A percentile compares a stretch with the other conserved stretches of the same genome.
These are phyloP conservation scores for Austropuccinia psidii DNA, from an alignment of 1,284 basidiomycete genomes.

Conservation along the genomic window DNA sequence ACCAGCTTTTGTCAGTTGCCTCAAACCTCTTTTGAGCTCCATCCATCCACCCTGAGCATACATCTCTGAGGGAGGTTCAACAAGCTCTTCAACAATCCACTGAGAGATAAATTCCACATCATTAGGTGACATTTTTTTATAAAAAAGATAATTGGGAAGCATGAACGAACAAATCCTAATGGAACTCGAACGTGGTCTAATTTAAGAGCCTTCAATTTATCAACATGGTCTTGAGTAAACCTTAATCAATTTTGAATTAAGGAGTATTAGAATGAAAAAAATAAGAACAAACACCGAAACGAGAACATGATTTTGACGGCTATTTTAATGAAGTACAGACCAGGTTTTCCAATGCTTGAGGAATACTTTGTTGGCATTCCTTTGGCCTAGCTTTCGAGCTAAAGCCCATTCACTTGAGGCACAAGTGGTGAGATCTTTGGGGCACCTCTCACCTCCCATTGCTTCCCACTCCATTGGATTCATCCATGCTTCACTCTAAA, in stretches of 20 bases:
- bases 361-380: slow-evolving; percentile 58
- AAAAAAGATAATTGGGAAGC: background rate
- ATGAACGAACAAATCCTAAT: slow-evolving; percentile 55
- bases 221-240: slow-evolving; percentile 61
- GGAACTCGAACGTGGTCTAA: slow-evolving; percentile 69
- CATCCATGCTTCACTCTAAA: slow-evolving; percentile 58
- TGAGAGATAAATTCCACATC: background rate
- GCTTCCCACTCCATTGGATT: slow-evolving; percentile 59
- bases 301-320: no score
- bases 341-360: slow-evolving; percentile 57
- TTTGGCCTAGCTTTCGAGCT: slow-evolving; percentile 54
- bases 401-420: slow-evolving; percentile 56
- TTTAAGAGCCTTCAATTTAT: slow-evolving; percentile 53
- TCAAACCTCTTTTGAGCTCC: slow-evolving; percentile 50
- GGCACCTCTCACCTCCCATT: slow-evolving; percentile 60
- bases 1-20: slow-evolving; percentile 26
- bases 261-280: no score
- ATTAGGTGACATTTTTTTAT: background rate
- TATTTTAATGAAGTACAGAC: no score
- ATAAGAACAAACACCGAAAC: no score
- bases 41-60: slow-evolving; percentile 62
- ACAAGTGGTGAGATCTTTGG: slow-evolving; percentile 54
- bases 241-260: slow-evolving; percentile 49
- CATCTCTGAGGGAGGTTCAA: slow-evolving; percentile 57
- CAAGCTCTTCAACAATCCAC: slow-evolving; percentile 67